Percentiles rank a stretch among this genome's conserved stretches.
phyloP scores from a whole-genome alignment of 257 asterid genomes.

The Agastache rugosa region DNA sequence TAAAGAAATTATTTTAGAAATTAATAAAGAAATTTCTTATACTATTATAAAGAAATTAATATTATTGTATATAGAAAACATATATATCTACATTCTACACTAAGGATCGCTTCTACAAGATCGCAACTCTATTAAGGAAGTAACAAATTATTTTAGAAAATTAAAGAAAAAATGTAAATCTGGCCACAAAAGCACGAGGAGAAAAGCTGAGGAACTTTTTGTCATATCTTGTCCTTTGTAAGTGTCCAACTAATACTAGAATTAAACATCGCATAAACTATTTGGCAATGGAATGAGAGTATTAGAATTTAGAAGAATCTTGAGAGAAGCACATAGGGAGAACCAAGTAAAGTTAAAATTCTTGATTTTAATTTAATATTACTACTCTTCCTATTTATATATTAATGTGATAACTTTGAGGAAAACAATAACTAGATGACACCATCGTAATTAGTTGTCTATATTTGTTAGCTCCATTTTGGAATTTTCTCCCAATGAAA shows the following conservation, averaged over 20 bases:
- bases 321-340: conserved; percentile 50
- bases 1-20: too few species aligned
- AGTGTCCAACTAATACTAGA: conserved; percentile 42
- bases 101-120: too few species aligned
- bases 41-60: too few species aligned
- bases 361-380: conserved; percentile 32
- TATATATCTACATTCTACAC: too few species aligned
- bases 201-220: conserved; percentile 51
- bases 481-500: conserved; percentile 49
- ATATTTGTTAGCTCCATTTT: conserved; percentile 23
- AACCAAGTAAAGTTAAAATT: conserved; percentile 51
- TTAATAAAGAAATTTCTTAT: too few species aligned
- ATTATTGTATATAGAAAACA: too few species aligned
- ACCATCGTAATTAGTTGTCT: conserved; percentile 28
- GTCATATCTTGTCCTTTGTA: conserved; percentile 56
- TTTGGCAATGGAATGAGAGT: conserved; percentile 43
- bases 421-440: conserved; percentile 64
- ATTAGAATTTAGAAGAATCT: conserved; percentile 65
- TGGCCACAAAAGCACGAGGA: conserved; percentile 39
- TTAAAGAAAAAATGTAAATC: too few species aligned
- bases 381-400: conserved; percentile 29
- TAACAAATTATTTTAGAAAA: not conserved
- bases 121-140: not conserved
- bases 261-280: conserved; percentile 27
- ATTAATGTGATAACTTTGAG: conserved; percentile 48